Conservation (phyloP, 495 filamentous ascomycete species). For the Talaromyces trachyspermus region DNA sequence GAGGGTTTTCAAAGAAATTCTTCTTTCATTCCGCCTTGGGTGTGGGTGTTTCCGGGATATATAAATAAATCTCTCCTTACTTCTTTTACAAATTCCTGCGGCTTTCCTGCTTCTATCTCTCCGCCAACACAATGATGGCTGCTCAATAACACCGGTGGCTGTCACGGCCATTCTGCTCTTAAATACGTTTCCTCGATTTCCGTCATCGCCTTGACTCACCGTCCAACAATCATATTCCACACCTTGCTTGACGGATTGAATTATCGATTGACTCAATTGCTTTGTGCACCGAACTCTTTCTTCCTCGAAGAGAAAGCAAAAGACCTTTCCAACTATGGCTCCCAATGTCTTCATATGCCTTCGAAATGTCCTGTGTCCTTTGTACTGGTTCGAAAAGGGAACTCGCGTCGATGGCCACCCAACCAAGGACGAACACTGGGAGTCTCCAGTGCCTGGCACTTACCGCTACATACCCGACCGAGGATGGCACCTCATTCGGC, state of each 20-base stretch:
- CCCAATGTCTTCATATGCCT: slow-evolving; percentile 42
- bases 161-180: slow-evolving; percentile 5
- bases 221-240: too few relatives aligned
- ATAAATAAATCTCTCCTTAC: slow-evolving; percentile 3
- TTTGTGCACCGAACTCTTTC: not conserved
- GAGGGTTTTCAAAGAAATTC: slow-evolving; percentile 2
- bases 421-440: slow-evolving; percentile 38
- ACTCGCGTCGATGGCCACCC: slow-evolving; percentile 30
- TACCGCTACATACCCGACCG: slow-evolving; percentile 38
- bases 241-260: too few relatives aligned
- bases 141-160: slow-evolving; percentile 7
- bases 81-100: slow-evolving; percentile 6
- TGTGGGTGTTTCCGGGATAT: not conserved
- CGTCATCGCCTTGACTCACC: slow-evolving; percentile 1
- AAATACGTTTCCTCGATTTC: too few relatives aligned
- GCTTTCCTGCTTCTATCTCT: slow-evolving; percentile 4
- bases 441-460: slow-evolving; percentile 36
- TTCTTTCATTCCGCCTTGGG: slow-evolving; percentile 1
- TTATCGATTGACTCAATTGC: not conserved
- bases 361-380: slow-evolving; percentile 32
- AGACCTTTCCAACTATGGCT: slow-evolving; percentile 22
- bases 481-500: slow-evolving; percentile 37
- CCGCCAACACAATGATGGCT: not conserved
- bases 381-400: slow-evolving; percentile 39
- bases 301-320: slow-evolving; percentile 2